A percentile compares a stretch with the other conserved stretches of the same genome.
These are phyloP conservation scores for Spiromastix sp. DNA, from an alignment of 2,329 filamentous ascomycete species.

Conservation along the genomic window DNA sequence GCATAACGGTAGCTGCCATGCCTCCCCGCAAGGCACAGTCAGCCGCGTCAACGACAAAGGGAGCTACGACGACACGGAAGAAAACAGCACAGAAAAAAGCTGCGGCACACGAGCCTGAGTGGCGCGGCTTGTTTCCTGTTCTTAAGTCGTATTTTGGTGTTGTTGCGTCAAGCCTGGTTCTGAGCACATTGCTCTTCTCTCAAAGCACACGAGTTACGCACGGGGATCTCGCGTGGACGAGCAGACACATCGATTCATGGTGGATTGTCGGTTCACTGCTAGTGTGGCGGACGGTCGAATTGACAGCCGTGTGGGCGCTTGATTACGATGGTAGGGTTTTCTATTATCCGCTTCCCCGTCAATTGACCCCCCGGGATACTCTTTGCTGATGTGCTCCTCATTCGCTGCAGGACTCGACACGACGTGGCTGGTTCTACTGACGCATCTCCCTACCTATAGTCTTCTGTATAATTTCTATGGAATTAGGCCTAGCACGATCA, in stretches of 20 bases:
- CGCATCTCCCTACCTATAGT: constrained; percentile 64
- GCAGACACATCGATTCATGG: constrained; percentile 52
- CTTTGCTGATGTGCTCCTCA: constrained; percentile 4
- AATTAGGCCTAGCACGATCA: constrained; percentile 51
- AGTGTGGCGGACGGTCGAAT: constrained; percentile 51
- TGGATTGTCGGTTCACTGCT: constrained; percentile 48
- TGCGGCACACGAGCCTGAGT: background rate
- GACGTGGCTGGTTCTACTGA: constrained; percentile 55
- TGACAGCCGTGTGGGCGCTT: constrained; percentile 62
- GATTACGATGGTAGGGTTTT: constrained; percentile 51
- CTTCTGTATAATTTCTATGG: constrained; percentile 70
- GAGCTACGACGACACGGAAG: too few species aligned
- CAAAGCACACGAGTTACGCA: constrained; percentile 49
- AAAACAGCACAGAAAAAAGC: background rate
- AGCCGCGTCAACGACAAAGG: too few species aligned
- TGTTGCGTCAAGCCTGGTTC: constrained; percentile 45
- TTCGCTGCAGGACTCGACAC: constrained; percentile 49
- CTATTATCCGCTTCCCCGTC: background rate
- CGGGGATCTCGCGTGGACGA: constrained; percentile 57
- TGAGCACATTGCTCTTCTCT: constrained; percentile 57
- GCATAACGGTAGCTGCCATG: too few species aligned
- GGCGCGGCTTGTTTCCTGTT: constrained; percentile 20
- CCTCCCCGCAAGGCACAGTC: too few species aligned
- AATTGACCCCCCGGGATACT: background rate
- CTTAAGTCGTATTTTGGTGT: constrained; percentile 34